Conservation (phyloP, 2,329 filamentous ascomycete species). For the Pestalotiopsis sp. region DNA sequence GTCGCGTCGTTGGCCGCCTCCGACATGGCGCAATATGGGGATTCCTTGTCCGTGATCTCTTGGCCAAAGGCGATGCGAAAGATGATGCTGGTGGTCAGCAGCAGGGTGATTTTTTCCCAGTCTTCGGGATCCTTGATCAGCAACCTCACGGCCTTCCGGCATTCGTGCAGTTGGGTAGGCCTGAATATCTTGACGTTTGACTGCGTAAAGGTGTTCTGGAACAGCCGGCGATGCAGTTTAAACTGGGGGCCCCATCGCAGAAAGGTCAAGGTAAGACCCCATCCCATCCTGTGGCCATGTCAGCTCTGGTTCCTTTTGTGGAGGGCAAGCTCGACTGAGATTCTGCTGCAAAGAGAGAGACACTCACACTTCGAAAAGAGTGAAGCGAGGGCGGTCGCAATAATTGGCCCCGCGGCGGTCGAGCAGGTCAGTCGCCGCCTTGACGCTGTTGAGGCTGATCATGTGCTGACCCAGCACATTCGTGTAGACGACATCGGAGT, state of each 20-base stretch:
- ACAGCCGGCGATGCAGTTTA: constrained; percentile 41
- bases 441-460: constrained; percentile 38
- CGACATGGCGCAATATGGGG: constrained; percentile 26
- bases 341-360: not conserved
- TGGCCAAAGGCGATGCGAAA: constrained; percentile 28
- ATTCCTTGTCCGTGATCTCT: constrained; percentile 22
- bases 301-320: not conserved
- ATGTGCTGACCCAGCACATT: constrained; percentile 38
- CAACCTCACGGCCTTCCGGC: constrained; percentile 28
- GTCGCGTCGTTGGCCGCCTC: constrained; percentile 17
- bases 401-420: constrained; percentile 42
- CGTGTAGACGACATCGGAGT: constrained; percentile 34
- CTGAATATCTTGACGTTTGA: constrained; percentile 33
- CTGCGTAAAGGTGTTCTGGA: constrained; percentile 43
- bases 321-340: not conserved
- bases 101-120: constrained; percentile 26
- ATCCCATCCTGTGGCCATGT: constrained; percentile 22
- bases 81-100: constrained; percentile 28
- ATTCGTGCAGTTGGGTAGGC: constrained; percentile 34
- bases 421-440: constrained; percentile 41
- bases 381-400: constrained; percentile 40
- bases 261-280: constrained; percentile 28
- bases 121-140: constrained; percentile 21
- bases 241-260: constrained; percentile 39
- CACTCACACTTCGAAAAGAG: constrained; percentile 30